Evolutionary conservation across 2,329 filamentous ascomycete genomes (phyloP), one percentile per base, ranked within the genome.

Genomic region (Arthrinium phaeospermum): DNA sequence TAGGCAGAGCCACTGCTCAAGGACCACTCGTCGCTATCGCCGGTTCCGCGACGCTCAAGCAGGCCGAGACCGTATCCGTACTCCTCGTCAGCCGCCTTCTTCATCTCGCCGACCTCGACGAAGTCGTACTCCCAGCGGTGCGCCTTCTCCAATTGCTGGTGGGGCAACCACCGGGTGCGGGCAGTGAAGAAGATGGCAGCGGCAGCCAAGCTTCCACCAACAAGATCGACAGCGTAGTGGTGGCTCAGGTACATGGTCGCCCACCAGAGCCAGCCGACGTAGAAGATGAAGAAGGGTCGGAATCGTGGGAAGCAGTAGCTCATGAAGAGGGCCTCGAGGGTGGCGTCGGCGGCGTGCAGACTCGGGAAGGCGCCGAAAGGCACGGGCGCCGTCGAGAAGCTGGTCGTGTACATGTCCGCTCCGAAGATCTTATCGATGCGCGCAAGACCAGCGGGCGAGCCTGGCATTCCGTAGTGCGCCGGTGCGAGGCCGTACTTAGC

Each of bases 241-340:
- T 98, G 96, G 79, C 94, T 97, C 70, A 98, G 90, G 81, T 98
- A 98, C 94, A 98, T 98, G 77, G 96, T 98, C 16, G 95, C 93
- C 95, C 96, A 98, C 94, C 95, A 98, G 78, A 98, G 91, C 96
- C 96, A 98, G 80, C 93, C 89, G 64, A 93, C 93, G 83, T 98
- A 98, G 75, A 89, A 87, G 75, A 95, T 89, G 83, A 97, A 97
- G 70, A 96, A 83, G 16, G 92, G 91, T 76, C 93, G 91, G 76
- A 97, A 89, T 74, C 90, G 91, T 5, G 96, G 96, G 86, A 98
- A 98, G 81, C 94, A 91, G 83, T 97, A 92, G 82, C 92, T 94
- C 91, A 98, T 93, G 86, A 98, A 98, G 22, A 98, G 88, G 30
- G 94, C 95, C 82, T 97, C 94, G 71, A 98, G 88, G 5, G 95